Base-by-base conservation (phyloP, 1,284 basidiomycete species). In the Schizopora paradoxa region DNA sequence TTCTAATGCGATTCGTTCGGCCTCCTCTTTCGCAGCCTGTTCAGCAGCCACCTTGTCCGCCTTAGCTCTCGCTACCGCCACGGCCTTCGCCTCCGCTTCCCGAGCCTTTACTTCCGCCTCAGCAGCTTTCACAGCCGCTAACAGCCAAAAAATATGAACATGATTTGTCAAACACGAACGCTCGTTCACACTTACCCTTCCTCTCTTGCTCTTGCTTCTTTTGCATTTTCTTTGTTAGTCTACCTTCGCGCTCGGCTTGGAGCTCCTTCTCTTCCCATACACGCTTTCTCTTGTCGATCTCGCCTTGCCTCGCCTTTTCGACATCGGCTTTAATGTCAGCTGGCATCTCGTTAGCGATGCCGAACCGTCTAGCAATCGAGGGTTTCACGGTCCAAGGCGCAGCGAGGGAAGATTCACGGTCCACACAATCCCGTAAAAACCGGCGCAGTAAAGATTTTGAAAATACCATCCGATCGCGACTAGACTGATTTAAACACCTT, bases 391-490 rank as follows among this genome's bases (percentile, higher is more conserved):
- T 82, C 95, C 95, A 99, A 2, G 95, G 93, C 0, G 91, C 90
- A 26, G 89, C 92, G 29, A 95, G 85, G 14, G 90, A 86, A 10
- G 92, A 76, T 51, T 95, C 92, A 39, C 95, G 83, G 55, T 87
- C 80, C 3, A 98, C 84, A 59, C 91, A 94, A 60, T 98, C 95
- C 51, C 91, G 86, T 42, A 99, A 86, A 66, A 95, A 98, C 29
- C 93, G 87, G 54, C 93, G 90, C 23, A 99, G 76, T 56, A 98
- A 95, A 11, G 93, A 92, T 63, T 97, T 96, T 34, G 91, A 95
- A 67, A 97, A 98, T 16, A 89, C 84, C 27, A 94, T 76, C 47
- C 94, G 88, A 63, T 99, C 95, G 51, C 95, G 91, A 60, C 90
- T 94, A 55, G 43, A 50, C 18, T 31, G 31, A 40, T 19, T 21